Base-by-base conservation (phyloP, 1,139 yeast species). In the Kodamaea sp. region DNA sequence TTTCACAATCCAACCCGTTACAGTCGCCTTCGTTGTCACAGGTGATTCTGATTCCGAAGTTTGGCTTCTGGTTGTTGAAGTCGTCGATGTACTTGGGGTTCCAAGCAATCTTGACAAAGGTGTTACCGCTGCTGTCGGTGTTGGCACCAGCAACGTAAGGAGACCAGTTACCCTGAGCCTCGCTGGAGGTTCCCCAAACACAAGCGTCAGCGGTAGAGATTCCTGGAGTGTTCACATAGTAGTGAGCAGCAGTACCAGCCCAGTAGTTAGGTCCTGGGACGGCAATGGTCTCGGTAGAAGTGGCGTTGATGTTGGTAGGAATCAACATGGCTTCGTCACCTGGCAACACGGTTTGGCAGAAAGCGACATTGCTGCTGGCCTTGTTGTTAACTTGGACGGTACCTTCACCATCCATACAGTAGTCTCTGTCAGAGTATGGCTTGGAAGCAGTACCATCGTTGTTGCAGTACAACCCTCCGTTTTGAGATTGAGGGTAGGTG, bases 291-390 rank as follows among this genome's bases (percentile, higher is more conserved):
- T 69, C 61, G 12, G 65, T 44, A 12, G 64, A 49, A 9, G 78
- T 76, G 8, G 72, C 62, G 16, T 60, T 66, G 32, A 85, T 78
- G 37, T 70, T 60, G 19, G 94, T 87, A 40, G 96, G 96, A 45
- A 88, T 87, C 57, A 87, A 70, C 96, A 88, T 88, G 50, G 88
- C 95, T 64, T 88, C 96, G 58, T 86, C 84, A 42, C 96, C 96
- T 15, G 96, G 96, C 41, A 88, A 70, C 10, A 88, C 96, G 3
- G 96, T 88, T 66, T 89, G 96, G 61, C 96, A 88, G 61, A 88
- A 80, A 8, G 96, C 89, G 44, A 86, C 88, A 41, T 75, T 66
- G 5, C 61, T 46, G 30, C 67, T 65, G 10, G 77, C 75, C 15
- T 56, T 51, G 66, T 85, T 86, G 39, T 67, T 53, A 26, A 79